Base-by-base conservation (phyloP, 108 stramenopile species). In the Nitzschia putrida region DNA sequence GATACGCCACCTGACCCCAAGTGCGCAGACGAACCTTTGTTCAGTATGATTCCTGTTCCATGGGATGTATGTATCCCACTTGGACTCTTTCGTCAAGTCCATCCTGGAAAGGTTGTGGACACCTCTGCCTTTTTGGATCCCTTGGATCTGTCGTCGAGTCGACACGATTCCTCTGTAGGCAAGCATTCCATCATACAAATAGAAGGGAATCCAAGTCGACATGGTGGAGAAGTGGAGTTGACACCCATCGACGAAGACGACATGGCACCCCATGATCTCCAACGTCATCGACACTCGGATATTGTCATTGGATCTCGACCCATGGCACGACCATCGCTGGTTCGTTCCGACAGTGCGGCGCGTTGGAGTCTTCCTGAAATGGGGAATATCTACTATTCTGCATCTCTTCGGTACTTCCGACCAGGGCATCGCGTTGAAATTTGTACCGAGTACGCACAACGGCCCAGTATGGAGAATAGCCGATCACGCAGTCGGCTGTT, bases 21-120 rank as follows among this genome's bases (percentile, higher is more conserved):
- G 4, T 67, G 60, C 13, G 71, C 54, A 3, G 78, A 79, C n/a
- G 66, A 68, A 38, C 78, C 78, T 13, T 50, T 79, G 10, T 79
- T 79, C 41, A 43, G 44, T 42, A 73, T 53, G 47, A 26, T 73
- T 0, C 78, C 78, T 11, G 9, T 73, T 5, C 78, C 78, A 43
- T 38, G 38, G 22, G 76, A 77, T 23, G 24, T 22, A 25, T 47
- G 71, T 16, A 66, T 51, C 52, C 20, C 69, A 6, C 66, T 71
- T 49, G 70, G 29, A 13, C 57, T 77, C 21, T 47, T 40, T 72
- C 72, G 72, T 16, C 67, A 66, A 47, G 61, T 47, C 23, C 43
- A 63, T 23, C 43, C 43, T 2, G 14, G 22, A 37, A 63, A 63
- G 42, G 61, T 63, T 14, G 61, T 23, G 43, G 44, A 47, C 4